A percentile compares a stretch with the other conserved stretches of the same genome.
Evolutionary conservation across 2,329 filamentous ascomycete species (phyloP).

Genomic region (Coniochaeta hoffmannii): DNA sequence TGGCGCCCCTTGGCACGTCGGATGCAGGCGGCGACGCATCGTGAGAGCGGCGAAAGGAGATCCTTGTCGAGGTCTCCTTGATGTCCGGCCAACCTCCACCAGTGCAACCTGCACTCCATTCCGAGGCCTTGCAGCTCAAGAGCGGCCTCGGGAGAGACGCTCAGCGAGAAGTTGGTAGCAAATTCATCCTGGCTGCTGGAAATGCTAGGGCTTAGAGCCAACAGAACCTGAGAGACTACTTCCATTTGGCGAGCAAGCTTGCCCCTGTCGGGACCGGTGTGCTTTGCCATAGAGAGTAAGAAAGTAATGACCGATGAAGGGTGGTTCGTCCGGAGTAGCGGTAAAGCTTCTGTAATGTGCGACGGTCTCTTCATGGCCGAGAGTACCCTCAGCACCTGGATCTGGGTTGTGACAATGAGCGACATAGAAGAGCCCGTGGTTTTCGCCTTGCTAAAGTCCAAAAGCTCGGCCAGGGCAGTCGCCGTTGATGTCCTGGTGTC

Average conservation of each 20-base stretch:
- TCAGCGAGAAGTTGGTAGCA: slow-evolving; percentile 45
- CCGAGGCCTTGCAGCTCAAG: slow-evolving; percentile 59
- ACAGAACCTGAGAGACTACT: slow-evolving; percentile 53
- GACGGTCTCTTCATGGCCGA: slow-evolving; percentile 51
- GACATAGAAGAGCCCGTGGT: slow-evolving; percentile 36
- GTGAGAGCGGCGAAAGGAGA: slow-evolving; percentile 55
- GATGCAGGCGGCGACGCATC: slow-evolving; percentile 54
- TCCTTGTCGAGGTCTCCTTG: slow-evolving; percentile 55
- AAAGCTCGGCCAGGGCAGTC: slow-evolving; percentile 46
- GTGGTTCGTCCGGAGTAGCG: slow-evolving; percentile 44
- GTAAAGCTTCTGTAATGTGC: slow-evolving; percentile 49
- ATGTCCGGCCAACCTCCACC: slow-evolving; percentile 59
- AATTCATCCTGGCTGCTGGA: slow-evolving; percentile 53
- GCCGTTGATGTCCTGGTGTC: slow-evolving; percentile 30
- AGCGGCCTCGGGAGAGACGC: slow-evolving; percentile 46
- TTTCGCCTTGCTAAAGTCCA: slow-evolving; percentile 49
- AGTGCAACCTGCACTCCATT: slow-evolving; percentile 52
- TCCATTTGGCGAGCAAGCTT: slow-evolving; percentile 63
- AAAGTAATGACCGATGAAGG: slow-evolving; percentile 52
- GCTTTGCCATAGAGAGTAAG: slow-evolving; percentile 38
- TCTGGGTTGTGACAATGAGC: slow-evolving; percentile 56
- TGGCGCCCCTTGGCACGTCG: slow-evolving; percentile 35
- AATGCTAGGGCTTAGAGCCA: slow-evolving; percentile 61
- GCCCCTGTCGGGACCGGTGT: slow-evolving; percentile 34
- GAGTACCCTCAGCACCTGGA: slow-evolving; percentile 57